Percentiles rank a stretch among this genome's conserved stretches.
Evolutionary conservation across 352 stramenopile genomes (phyloP).

Genomic region (Aphanomyces euteiches): DNA sequence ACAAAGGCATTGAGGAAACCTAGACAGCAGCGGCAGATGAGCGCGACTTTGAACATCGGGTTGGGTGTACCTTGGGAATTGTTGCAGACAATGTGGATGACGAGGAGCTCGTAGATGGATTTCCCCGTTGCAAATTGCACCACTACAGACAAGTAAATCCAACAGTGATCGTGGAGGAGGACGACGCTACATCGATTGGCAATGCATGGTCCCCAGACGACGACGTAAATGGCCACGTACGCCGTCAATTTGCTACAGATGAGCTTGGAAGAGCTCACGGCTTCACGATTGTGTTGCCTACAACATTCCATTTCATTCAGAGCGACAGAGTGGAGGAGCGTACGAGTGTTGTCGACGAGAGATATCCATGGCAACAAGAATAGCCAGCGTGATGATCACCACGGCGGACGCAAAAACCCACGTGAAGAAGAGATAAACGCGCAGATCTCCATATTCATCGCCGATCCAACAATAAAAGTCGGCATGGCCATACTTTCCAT

Average conservation of each 20-base stretch:
- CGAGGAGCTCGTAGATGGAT: slow-evolving; percentile 12
- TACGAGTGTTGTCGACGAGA: background rate
- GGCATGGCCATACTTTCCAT: slow-evolving; percentile 22
- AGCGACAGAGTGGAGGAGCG: too few relatives aligned
- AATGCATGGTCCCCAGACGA: slow-evolving; percentile 28
- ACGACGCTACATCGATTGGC: slow-evolving; percentile 12
- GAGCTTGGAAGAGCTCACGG: background rate
- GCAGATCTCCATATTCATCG: slow-evolving; percentile 2
- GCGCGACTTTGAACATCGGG: too few relatives aligned
- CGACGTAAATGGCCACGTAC: slow-evolving; percentile 17
- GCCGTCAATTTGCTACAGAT: slow-evolving; percentile 24
- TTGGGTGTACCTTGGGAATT: slow-evolving; percentile 20
- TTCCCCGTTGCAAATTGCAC: background rate
- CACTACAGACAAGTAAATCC: background rate
- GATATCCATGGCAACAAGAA: slow-evolving; percentile 18
- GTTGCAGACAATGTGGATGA: slow-evolving; percentile 23
- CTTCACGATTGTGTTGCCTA: slow-evolving; percentile 28
- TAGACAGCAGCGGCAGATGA: background rate
- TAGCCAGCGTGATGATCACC: background rate
- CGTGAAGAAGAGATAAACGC: slow-evolving; percentile 28
- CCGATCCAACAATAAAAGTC: slow-evolving; percentile 29
- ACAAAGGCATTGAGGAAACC: slow-evolving; percentile 25
- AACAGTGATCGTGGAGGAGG: background rate
- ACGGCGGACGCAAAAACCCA: slow-evolving; percentile 16
- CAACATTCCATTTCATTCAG: background rate